Evolutionary conservation across 345 rosid species (phyloP), one percentile per base, ranked within the genome.

Genomic region (Raphanus raphanistrum): DNA sequence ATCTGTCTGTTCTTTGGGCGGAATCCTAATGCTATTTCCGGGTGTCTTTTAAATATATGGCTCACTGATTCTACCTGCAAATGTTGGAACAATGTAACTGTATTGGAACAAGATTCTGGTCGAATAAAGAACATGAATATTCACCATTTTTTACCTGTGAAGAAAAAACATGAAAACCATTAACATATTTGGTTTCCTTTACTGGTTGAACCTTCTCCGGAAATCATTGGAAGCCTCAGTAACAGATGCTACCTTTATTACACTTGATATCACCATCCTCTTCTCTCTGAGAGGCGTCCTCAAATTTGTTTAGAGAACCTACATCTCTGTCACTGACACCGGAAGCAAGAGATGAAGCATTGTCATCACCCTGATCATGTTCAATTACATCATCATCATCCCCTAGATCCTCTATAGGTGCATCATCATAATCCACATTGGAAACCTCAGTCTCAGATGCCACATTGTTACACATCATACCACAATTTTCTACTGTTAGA

Each of bases 121-220:
- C n/a, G n/a, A n/a, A n/a, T n/a, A n/a, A n/a, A n/a, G n/a, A n/a
- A n/a, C n/a, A n/a, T n/a, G n/a, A n/a, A 27, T 36, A 9, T 25
- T 25, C 17, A 41, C 0, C 17, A 0, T 68, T 57, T 57, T 41
- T 12, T 32, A 69, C 80, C 43, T 70, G 41, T 0, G 75, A 54
- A 63, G 75, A 10, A 2, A 50, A 16, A 15, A 77, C 76, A 8
- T 31, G 31, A 72, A 79, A 72, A 2, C 77, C 81, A 41, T 78
- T 66, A 12, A 78, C 21, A 48, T 72, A 2, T 1, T 45, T 0
- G 15, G 68, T 58, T 45, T 78, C 63, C 4, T 50, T 11, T 0
- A 5, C 52, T 15, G 13, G 27, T 38, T 71, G 67, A 59, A 31
- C 45, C 62, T 68, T 48, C 35, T 0, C 25, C 3, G 3, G 16